A percentile compares a stretch with the other conserved stretches of the same genome.
phyloP scores from a whole-genome alignment of 306 rosid species.

The Cicer yamashitae region DNA sequence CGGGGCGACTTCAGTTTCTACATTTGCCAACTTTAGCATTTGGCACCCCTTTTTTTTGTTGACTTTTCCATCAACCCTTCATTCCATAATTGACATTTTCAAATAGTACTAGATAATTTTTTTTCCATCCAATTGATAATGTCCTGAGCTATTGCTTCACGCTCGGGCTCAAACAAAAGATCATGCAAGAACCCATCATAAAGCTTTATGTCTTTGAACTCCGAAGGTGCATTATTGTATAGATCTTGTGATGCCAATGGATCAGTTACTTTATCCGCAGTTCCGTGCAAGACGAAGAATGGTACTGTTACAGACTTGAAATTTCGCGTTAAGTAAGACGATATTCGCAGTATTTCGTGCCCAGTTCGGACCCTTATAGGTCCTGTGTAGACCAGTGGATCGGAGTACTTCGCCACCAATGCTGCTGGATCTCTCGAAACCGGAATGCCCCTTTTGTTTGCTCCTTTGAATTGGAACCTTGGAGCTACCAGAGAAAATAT shows the following conservation, averaged over 20 bases:
- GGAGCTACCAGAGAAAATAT: conserved; percentile 84
- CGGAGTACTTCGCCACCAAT: conserved; percentile 85
- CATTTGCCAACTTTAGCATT: conserved; percentile 28
- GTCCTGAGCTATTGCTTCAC: conserved; percentile 79
- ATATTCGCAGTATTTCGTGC: conserved; percentile 86
- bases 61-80: neutral
- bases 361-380: conserved; percentile 98
- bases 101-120: conserved; percentile 47
- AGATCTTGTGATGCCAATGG: conserved; percentile 90
- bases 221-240: conserved; percentile 77
- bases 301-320: conserved; percentile 82
- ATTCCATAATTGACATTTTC: conserved; percentile 40
- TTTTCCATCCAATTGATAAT: conserved; percentile 91
- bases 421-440: conserved; percentile 98
- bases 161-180: conserved; percentile 94
- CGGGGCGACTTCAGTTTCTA: conserved; percentile 41
- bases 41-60: conserved; percentile 5
- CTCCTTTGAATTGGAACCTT: conserved; percentile 91
- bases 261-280: conserved; percentile 95
- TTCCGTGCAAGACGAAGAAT: conserved; percentile 95
- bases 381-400: conserved; percentile 96
- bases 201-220: conserved; percentile 84
- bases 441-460: conserved; percentile 98
- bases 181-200: conserved; percentile 95
- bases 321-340: conserved; percentile 70